phyloP scores from a whole-genome alignment of 176 grass and related monocot species.

The sorghum (Sorghum bicolor) region Sorghum_bicolor_NCBIv3 NC_012879.2:52292501-52293000 shows the following conservation, averaged over 20 bases:
- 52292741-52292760: conserved; percentile 44
- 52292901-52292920: conserved; percentile 61
- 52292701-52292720: conserved; percentile 65
- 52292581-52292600: neutral
- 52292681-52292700: conserved; percentile 74
- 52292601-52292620: neutral
- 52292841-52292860: conserved; percentile 63
- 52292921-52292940: conserved; percentile 38
- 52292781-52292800: conserved; percentile 47
- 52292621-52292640: neutral
- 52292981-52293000: conserved; percentile 79
- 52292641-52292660: neutral
- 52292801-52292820: conserved; percentile 43
- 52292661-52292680: conserved; percentile 42
- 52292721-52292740: conserved; percentile 46
- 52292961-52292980: conserved; percentile 59
- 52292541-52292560: neutral
- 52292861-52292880: conserved; percentile 33
- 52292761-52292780: conserved; percentile 59
- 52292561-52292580: conserved; percentile 3
- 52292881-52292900: conserved; percentile 33
- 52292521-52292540: neutral
- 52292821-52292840: conserved; percentile 72
- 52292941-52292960: conserved; percentile 9
- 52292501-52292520: neutral